Base-by-base conservation (phyloP, 768 basidiomycete genomes). In the Tricholoma flavovirens region DNA sequence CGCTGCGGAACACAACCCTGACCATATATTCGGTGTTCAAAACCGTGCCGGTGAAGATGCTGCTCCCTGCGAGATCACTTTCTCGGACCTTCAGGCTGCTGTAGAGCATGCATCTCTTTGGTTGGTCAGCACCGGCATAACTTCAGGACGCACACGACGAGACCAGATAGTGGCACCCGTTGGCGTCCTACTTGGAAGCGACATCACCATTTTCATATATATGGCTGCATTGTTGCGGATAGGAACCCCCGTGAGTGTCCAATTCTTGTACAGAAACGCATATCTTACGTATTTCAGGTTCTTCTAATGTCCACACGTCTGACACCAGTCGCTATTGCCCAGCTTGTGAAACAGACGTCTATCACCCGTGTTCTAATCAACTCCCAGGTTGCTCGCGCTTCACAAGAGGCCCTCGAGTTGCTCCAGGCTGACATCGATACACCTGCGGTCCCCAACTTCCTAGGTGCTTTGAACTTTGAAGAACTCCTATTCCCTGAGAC, bases 11-110 rank as follows among this genome's bases (percentile, higher is more conserved):
- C 61, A 71, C 51, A 75, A 75, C 48, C 66, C 69, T 14, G 60
- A 71, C 53, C 70, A 72, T 29, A 64, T 70, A 24, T 75, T 73
- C 40, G 71, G 72, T 29, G 56, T 73, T 11, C 74, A 75, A 56
- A 60, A 58, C 45, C 65, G 67, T 12, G 46, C 60, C 19, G 63
- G 63, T 1, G 64, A 64, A 26, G 59, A 67, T 33, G 38, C 53
- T 3, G 24, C 64, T 7, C 66, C 70, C 9, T 66, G 64, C 59
- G 56, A 64, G 35, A 71, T 75, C 32, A 70, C 73, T 19, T 73
- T 72, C 53, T 61, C 61, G n/a, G 67, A 71, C 48, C 66, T 76
- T 38, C 65, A 66, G 46, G 48, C 57, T 8, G 69, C 69, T 9
- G 69, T 73, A 0, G 69, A 73, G 53, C 64, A 64, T 22, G 70